A percentile compares a stretch with the other conserved stretches of the same genome.
Evolutionary conservation across 2,329 filamentous ascomycete species (phyloP).

Genomic region (Aspergillus sojae): DNA sequence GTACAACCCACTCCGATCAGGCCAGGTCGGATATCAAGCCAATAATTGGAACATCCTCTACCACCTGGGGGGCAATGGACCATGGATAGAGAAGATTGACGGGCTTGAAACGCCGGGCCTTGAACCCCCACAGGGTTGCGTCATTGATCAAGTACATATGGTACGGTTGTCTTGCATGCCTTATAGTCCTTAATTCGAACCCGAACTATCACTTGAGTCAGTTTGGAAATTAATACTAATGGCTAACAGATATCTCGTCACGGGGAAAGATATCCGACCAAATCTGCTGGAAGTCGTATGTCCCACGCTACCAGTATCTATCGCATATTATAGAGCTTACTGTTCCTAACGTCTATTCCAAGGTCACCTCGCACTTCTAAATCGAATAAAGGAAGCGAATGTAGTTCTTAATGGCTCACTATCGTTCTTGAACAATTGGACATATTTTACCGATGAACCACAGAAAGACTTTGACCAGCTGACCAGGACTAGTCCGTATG

Average conservation of each 20-base stretch:
- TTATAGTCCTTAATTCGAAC: neutral
- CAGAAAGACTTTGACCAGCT: constrained; percentile 55
- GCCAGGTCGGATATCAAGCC: neutral
- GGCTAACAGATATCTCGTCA: constrained; percentile 56
- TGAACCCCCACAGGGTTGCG: constrained; percentile 51
- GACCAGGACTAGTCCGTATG: constrained; percentile 58
- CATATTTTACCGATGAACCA: constrained; percentile 55
- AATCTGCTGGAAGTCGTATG: constrained; percentile 53
- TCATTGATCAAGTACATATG: constrained; percentile 62
- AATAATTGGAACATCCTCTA: constrained; percentile 54
- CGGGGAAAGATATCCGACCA: constrained; percentile 60
- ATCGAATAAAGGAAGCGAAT: constrained; percentile 48
- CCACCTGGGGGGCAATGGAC: constrained; percentile 58
- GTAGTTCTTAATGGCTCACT: constrained; percentile 53
- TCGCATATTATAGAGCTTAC: neutral
- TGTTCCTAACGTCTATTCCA: neutral
- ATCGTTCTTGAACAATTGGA: constrained; percentile 57
- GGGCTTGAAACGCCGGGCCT: constrained; percentile 40
- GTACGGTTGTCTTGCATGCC: constrained; percentile 33
- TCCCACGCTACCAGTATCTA: constrained; percentile 18
- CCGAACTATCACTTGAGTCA: neutral
- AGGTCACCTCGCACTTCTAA: constrained; percentile 53
- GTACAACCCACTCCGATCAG: constrained; percentile 15
- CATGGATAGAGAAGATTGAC: constrained; percentile 55
- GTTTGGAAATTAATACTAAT: constrained; percentile 7